Base-by-base conservation (phyloP, 768 basidiomycete species). In the Phanerochaete sordida region DNA sequence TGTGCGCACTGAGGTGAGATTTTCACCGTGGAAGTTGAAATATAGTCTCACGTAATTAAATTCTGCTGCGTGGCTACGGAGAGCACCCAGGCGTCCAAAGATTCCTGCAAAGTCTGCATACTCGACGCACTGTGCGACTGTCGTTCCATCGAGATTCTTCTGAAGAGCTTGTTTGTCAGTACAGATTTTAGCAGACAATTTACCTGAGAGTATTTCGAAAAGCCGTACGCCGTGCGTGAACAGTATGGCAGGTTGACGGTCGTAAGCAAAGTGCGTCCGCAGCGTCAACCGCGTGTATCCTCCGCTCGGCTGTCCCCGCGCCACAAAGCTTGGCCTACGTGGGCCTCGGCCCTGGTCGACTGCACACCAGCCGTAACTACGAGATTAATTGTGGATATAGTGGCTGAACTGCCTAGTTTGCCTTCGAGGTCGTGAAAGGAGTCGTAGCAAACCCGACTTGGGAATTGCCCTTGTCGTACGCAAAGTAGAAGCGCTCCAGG, bases 401-500 rank as follows among this genome's bases (percentile, higher is more conserved):
- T n/a, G n/a, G n/a, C n/a, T n/a, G n/a, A n/a, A n/a, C n/a, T n/a
- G n/a, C n/a, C n/a, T n/a, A n/a, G n/a, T n/a, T n/a, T n/a, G n/a
- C n/a, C n/a, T n/a, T n/a, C n/a, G n/a, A n/a, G n/a, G n/a, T n/a
- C 19, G 61, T 62, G 51, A 58, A 62, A 15, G 53, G 28, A 19
- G 61, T 58, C 5, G 23, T 35, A 19, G 56, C 61, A 21, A 62
- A 45, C n/a, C 61, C 57, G 57, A 57, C 45, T 23, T 35, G 37
- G 4, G 24, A 30, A 13, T 58, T 58, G 4, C 37, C 57, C 44
- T 53, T 39, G 50, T 62, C 61, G 30, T 37, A 62, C 19, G 33
- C 56, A 26, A 37, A 15, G 39, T 52, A 62, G 56, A 57, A 62
- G 3, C 61, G 35, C 35, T 62, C 56, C 28, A 62, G 48, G 56